A percentile compares a stretch with the other conserved stretches of the same genome.
Evolutionary conservation across 139 green algal genomes (phyloP).

Genomic region (Diplosphaera chodatii): DNA sequence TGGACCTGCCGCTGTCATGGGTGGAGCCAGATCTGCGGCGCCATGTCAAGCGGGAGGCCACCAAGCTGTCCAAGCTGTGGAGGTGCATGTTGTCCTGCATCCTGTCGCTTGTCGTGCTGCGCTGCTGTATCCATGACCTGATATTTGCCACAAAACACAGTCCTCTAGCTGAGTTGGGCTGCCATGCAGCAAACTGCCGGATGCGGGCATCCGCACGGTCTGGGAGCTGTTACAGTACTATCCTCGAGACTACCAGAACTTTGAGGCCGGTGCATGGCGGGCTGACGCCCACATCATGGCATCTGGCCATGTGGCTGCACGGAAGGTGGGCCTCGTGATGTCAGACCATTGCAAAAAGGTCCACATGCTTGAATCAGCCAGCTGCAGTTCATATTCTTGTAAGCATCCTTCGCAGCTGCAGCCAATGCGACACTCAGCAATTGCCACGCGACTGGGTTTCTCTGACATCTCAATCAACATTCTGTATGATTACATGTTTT

Average conservation of each 20-base stretch:
- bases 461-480: too few species aligned
- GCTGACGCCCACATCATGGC: not conserved
- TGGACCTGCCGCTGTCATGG: slow-evolving; percentile 4
- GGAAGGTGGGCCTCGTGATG: not conserved
- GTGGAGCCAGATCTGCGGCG: not conserved
- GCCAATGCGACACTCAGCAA: too few species aligned
- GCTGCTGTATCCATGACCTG: too few species aligned
- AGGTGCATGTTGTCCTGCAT: not conserved
- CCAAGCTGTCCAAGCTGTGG: not conserved
- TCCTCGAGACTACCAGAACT: slow-evolving; percentile 28
- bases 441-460: too few species aligned
- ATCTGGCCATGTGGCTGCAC: not conserved
- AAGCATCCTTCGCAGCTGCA: too few species aligned
- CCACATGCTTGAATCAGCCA: too few species aligned
- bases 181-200: slow-evolving; percentile 28
- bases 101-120: too few species aligned
- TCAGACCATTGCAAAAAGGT: too few species aligned
- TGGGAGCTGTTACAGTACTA: slow-evolving; percentile 36
- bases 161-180: too few species aligned
- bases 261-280: slow-evolving; percentile 12
- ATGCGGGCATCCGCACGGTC: slow-evolving; percentile 21
- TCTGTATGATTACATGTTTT: too few species aligned
- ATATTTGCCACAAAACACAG: too few species aligned
- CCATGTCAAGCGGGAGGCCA: slow-evolving; percentile 6
- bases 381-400: too few species aligned